Percentiles rank a stretch among this genome's conserved stretches.
Conservation (phyloP, 257 asterid genomes). For the Capsicum baccatum region DNA sequence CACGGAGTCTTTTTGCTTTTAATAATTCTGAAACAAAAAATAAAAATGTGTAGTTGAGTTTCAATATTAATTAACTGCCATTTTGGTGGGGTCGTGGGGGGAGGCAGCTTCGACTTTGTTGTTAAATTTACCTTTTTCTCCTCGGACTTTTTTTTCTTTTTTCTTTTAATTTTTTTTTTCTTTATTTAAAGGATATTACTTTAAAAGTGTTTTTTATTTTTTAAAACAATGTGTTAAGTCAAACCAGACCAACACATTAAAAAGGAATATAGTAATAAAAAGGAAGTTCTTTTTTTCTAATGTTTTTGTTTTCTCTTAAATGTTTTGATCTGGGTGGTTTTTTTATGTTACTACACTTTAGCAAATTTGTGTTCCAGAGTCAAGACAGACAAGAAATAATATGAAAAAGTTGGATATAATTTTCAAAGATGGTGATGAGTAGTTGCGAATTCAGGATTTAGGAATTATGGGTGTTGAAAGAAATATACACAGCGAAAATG, state of each 20-base stretch:
- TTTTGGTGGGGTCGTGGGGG: not conserved
- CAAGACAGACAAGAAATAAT: not conserved
- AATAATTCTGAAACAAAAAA: not conserved
- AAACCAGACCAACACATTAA: no score
- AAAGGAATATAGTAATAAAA: no score
- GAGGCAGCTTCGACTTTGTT: not conserved
- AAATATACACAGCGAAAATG: no score
- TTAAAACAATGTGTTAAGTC: no score
- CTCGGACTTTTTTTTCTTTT: not conserved
- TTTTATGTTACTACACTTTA: not conserved
- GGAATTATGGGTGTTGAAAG: no score
- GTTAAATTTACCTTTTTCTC: not conserved
- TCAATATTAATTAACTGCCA: constrained; percentile 15
- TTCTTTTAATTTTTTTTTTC: not conserved
- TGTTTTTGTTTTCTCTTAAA: not conserved
- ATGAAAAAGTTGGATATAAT: not conserved
- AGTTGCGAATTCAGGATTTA: no score
- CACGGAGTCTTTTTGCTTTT: constrained; percentile 16
- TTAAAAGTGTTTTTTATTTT: no score
- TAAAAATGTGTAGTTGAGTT: not conserved
- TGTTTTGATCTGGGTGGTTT: constrained; percentile 17
- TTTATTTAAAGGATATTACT: not conserved
- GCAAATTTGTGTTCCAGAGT: not conserved
- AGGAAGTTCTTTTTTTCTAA: no score
- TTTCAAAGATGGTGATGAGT: not conserved